Evolutionary conservation across 2,329 filamentous ascomycete species (phyloP).

Genomic region (Pseudogymnoascus sp.): DNA sequence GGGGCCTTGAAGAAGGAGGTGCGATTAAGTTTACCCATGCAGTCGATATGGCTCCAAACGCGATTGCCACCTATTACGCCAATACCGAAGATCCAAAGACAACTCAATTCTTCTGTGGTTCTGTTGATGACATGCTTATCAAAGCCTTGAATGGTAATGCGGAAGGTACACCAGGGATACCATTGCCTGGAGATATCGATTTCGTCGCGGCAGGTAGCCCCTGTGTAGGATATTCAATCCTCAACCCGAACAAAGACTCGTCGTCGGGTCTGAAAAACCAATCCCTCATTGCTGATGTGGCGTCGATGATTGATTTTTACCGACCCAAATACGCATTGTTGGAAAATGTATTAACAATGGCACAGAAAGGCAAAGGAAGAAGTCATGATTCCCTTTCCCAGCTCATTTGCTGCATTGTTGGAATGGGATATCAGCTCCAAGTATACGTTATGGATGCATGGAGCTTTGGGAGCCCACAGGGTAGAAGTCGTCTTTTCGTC

Average conservation of each 20-base stretch:
- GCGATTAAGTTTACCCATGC: slow-evolving; percentile 58
- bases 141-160: slow-evolving; percentile 46
- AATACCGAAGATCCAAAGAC: slow-evolving; percentile 43
- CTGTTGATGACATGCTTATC: slow-evolving; percentile 61
- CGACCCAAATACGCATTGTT: slow-evolving; percentile 67
- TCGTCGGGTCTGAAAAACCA: slow-evolving; percentile 58
- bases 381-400: slow-evolving; percentile 65
- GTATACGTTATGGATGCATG: slow-evolving; percentile 64
- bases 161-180: slow-evolving; percentile 37
- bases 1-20: slow-evolving; percentile 66
- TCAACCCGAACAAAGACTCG: slow-evolving; percentile 50
- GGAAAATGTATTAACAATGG: slow-evolving; percentile 69
- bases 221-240: slow-evolving; percentile 65
- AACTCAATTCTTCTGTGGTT: slow-evolving; percentile 57
- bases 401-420: slow-evolving; percentile 64
- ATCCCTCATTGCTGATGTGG: slow-evolving; percentile 70
- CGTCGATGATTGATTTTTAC: slow-evolving; percentile 67
- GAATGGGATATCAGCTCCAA: slow-evolving; percentile 69
- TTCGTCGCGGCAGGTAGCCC: slow-evolving; percentile 68
- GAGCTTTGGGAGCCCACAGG: slow-evolving; percentile 59
- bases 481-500: slow-evolving; percentile 62
- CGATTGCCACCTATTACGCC: slow-evolving; percentile 67
- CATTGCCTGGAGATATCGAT: slow-evolving; percentile 56
- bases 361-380: slow-evolving; percentile 35
- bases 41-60: slow-evolving; percentile 57